Conservation (phyloP, 2,329 filamentous ascomycete genomes). For the Colletotrichum cereale region DNA sequence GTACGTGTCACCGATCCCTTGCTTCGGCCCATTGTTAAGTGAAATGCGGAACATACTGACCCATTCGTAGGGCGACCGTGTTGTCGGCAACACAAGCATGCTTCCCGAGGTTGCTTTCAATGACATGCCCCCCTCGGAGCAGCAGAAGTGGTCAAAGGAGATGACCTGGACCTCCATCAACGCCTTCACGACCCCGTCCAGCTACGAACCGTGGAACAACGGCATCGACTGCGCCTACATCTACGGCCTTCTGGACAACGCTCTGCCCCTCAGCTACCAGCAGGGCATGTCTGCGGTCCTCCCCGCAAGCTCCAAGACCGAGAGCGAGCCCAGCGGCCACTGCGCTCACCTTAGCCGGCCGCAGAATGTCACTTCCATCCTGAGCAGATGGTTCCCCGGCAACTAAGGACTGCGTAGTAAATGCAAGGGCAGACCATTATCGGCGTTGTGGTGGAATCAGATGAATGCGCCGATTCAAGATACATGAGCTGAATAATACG, state of each 20-base stretch:
- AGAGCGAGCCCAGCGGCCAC: slow-evolving; percentile 34
- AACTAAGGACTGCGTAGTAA: slow-evolving; percentile 6
- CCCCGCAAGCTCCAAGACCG: slow-evolving; percentile 33
- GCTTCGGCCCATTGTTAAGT: slow-evolving; percentile 29
- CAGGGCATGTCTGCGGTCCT: slow-evolving; percentile 43
- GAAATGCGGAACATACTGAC: slow-evolving; percentile 33
- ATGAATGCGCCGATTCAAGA: neutral
- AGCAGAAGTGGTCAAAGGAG: slow-evolving; percentile 34
- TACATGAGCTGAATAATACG: slow-evolving; percentile 11
- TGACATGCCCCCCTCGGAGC: slow-evolving; percentile 32
- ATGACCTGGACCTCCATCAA: slow-evolving; percentile 37
- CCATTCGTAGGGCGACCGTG: slow-evolving; percentile 20
- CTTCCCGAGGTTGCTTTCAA: slow-evolving; percentile 39
- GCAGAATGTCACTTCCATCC: slow-evolving; percentile 30
- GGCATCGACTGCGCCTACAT: slow-evolving; percentile 46
- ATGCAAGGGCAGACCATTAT: too few relatives aligned
- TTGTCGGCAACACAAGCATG: slow-evolving; percentile 32
- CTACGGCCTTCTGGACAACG: slow-evolving; percentile 45
- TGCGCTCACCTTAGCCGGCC: slow-evolving; percentile 36
- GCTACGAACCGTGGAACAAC: slow-evolving; percentile 47
- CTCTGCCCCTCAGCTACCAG: slow-evolving; percentile 43
- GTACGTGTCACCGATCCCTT: slow-evolving; percentile 34
- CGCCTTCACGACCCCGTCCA: slow-evolving; percentile 33
- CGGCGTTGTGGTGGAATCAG: neutral
- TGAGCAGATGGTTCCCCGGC: slow-evolving; percentile 37